Percentiles rank a stretch among this genome's conserved stretches.
These are phyloP conservation scores for Leonotis leonurus DNA, from an alignment of 257 asterid species.

Conservation along the genomic window DNA sequence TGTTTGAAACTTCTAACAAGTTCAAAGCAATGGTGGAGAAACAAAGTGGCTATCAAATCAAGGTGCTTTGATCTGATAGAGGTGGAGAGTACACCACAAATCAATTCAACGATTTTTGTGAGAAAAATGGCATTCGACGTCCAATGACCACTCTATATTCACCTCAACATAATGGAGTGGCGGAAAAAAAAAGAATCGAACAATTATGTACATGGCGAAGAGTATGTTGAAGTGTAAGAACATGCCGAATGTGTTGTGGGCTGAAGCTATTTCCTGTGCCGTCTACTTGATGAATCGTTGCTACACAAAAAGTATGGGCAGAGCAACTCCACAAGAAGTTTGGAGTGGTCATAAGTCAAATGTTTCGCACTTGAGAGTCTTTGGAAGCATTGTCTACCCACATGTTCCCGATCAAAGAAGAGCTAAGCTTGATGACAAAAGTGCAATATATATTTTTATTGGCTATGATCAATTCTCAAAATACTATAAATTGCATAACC, in stretches of 20 bases:
- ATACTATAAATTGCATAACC: no score
- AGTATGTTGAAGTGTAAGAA: not conserved
- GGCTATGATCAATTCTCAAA: no score
- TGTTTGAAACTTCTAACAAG: not conserved
- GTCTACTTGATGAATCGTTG: not conserved
- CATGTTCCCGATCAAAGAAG: no score
- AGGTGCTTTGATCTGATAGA: not conserved
- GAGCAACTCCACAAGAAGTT: no score
- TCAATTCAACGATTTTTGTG: not conserved
- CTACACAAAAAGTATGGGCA: not conserved
- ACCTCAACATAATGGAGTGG: not conserved
- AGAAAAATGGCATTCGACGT: not conserved
- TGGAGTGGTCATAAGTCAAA: no score
- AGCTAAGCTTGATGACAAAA: no score
- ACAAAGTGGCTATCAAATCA: not conserved
- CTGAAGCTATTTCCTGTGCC: not conserved
- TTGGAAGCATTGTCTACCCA: no score
- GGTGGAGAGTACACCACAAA: not conserved
- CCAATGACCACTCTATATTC: not conserved
- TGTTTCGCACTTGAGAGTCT: no score
- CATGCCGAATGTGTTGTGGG: not conserved
- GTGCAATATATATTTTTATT: no score
- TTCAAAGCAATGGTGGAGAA: not conserved
- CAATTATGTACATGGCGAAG: not conserved
- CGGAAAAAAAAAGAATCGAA: not conserved